A percentile compares a stretch with the other conserved stretches of the same genome.
Conservation (phyloP, 106 monocot species). For the Dendrobium catenatum region DNA sequence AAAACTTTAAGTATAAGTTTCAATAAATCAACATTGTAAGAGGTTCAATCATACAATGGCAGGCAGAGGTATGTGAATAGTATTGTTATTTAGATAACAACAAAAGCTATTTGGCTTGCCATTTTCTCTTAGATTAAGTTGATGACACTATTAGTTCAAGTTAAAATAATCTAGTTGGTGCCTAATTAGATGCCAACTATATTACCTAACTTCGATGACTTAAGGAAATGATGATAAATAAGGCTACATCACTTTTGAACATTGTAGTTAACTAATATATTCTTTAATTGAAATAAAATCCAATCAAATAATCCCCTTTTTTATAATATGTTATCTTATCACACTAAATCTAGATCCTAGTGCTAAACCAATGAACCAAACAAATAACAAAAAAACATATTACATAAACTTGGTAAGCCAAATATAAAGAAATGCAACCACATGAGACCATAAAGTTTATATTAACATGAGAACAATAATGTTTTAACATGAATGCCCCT, state of each 20-base stretch:
- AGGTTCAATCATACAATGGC: not conserved
- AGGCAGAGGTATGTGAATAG: not conserved
- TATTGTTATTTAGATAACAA: not conserved
- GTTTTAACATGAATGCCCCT: not conserved
- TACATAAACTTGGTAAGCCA: not conserved
- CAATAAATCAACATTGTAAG: not conserved
- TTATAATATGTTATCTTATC: not conserved
- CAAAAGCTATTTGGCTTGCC: not conserved
- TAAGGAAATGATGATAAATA: not conserved
- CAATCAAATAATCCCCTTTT: not conserved
- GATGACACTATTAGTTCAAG: not conserved
- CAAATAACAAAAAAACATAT: not conserved
- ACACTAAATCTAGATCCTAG: not conserved
- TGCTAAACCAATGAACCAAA: not conserved
- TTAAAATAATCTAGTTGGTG: not conserved
- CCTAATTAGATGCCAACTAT: not conserved
- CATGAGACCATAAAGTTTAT: not conserved
- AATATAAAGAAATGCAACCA: not conserved
- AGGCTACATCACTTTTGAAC: not conserved
- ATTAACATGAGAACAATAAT: not conserved
- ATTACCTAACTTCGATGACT: not conserved
- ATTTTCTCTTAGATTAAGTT: not conserved
- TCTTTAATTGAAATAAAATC: not conserved
- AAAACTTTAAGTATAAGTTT: not conserved
- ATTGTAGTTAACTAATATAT: not conserved